phyloP scores from a whole-genome alignment of 768 basidiomycete species.

The Tricholoma furcatifolium region DNA sequence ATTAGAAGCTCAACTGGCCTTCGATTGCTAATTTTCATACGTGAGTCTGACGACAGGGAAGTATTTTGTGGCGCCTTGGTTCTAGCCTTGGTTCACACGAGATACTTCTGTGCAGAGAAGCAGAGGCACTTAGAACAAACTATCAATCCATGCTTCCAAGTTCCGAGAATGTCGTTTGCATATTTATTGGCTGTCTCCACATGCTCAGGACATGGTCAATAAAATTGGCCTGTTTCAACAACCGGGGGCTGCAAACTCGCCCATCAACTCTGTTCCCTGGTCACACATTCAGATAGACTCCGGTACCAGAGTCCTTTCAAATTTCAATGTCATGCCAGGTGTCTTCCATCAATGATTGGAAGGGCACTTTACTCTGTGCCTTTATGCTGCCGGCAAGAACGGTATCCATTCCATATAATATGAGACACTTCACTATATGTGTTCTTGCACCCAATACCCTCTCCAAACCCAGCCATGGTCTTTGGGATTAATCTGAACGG shows the following conservation, averaged over 20 bases:
- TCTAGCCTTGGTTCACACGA: no score
- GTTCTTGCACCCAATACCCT: conserved; percentile 3
- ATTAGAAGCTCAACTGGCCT: no score
- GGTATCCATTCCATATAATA: conserved; percentile 10
- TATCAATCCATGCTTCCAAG: no score
- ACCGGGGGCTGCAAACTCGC: background rate
- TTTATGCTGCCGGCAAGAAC: conserved; percentile 7
- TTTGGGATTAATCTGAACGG: conserved; percentile 30
- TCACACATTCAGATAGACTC: conserved; percentile 1
- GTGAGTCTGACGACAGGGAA: no score
- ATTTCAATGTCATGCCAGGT: background rate
- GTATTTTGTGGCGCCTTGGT: no score
- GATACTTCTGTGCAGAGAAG: no score
- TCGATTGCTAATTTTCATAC: no score
- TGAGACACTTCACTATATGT: background rate
- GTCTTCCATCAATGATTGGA: conserved; percentile 7
- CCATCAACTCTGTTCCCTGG: conserved; percentile 5
- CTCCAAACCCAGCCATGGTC: conserved; percentile 16
- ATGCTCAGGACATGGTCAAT: background rate
- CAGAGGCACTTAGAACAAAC: no score
- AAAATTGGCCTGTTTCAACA: no score
- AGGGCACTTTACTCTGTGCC: conserved; percentile 9
- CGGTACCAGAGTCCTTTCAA: background rate
- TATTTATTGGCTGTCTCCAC: background rate
- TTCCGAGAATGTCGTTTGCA: no score